phyloP scores from a whole-genome alignment of 257 asterid species.

The Solanum chiquidenum region DNA sequence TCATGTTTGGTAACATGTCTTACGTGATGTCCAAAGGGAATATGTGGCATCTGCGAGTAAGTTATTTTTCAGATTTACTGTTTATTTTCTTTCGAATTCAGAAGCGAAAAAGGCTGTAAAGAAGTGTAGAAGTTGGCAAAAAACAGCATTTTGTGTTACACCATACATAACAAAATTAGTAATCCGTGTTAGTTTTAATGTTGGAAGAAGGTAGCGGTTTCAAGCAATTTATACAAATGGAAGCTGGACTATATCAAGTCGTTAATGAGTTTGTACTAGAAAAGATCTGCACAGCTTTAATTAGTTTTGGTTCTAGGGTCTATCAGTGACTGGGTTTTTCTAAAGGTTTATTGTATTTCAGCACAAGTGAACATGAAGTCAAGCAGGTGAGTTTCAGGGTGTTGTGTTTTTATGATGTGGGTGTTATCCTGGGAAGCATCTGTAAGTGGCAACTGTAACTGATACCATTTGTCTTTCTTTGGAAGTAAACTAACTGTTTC shows the following conservation, averaged over 20 bases:
- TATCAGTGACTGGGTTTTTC: neutral
- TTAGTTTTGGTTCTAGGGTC: neutral
- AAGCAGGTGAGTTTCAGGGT: neutral
- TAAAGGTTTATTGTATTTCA: neutral
- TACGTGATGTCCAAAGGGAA: neutral
- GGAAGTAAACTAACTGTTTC: neutral
- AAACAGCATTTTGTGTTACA: neutral
- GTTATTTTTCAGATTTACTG: conserved; percentile 24
- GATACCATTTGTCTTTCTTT: neutral
- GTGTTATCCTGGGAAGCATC: neutral
- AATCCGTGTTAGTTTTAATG: neutral
- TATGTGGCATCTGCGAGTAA: neutral
- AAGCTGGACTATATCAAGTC: neutral
- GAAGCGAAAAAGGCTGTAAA: neutral
- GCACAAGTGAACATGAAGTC: neutral
- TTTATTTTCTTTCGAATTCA: neutral
- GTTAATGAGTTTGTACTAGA: neutral
- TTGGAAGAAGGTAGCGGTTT: neutral
- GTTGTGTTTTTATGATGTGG: neutral
- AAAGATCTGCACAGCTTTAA: neutral
- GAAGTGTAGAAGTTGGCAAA: neutral
- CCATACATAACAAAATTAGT: neutral
- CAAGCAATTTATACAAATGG: neutral
- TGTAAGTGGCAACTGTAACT: neutral
- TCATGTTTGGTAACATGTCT: conserved; percentile 2